Base-by-base conservation (phyloP, 805 yeast species). In the Torulaspora franciscae region DNA sequence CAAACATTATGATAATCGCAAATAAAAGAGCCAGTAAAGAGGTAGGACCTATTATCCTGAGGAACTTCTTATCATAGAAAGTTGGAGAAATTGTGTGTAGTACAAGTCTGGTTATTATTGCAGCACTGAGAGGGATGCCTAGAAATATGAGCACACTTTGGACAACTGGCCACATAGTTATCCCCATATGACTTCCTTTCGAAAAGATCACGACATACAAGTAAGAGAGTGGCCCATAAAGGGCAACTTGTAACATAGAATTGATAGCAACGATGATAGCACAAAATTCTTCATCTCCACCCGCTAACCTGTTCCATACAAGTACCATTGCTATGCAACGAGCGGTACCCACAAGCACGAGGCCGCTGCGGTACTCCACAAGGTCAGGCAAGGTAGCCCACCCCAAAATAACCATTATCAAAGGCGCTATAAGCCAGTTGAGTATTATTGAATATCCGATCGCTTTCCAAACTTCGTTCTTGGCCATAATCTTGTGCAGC, bases 241-340 rank as follows among this genome's bases (percentile, higher is more conserved):
- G 64, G 0, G 72, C 65, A 37, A 78, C 65, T 55, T 78, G 83
- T 29, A 78, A 54, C 15, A 76, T 30, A 41, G 78, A 71, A 59
- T 78, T 78, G 35, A 75, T 56, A 6, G 75, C 61, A 2, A 79
- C 81, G n/a, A 78, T 52, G 6, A 75, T 52, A 3, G 77, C 79
- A 59, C 83, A 78, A 34, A 75, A 57, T 32, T 67, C 68, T 37
- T 62, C 60, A 54, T 77, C 79, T 5, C 83, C 83, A 6, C 62
- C 70, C 2, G 81, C 77, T 13, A 79, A 63, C 25, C 74, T 71
- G 54, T 74, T 78, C 83, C 83, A 78, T 23, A 78, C 57, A 40
- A 79, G 60, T 1, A 77, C 83, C 83, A 79, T 78, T 17, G 83
- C 83, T 50, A 78, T 77, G 55, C 83, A 78, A 46, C 83, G 61